Evolutionary conservation across 768 basidiomycete genomes (phyloP).

Genomic region (Boletus vinaceobasis): DNA sequence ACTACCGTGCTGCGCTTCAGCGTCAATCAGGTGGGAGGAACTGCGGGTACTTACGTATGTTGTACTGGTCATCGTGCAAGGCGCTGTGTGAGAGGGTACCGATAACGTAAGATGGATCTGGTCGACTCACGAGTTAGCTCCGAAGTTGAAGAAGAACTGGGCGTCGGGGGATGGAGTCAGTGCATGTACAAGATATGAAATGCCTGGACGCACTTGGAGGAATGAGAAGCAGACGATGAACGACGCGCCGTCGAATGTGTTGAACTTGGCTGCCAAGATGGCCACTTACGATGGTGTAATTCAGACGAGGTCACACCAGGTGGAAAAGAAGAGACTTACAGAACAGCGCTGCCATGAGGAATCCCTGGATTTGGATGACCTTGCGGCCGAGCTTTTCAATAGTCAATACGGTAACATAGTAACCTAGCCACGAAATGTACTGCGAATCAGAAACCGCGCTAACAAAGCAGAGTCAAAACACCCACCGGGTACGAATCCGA

Average conservation of each 20-base stretch:
- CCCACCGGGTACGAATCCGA: slow-evolving; percentile 76
- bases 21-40: neutral
- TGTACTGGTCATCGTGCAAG: slow-evolving; percentile 34
- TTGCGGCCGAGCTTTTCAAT: slow-evolving; percentile 75
- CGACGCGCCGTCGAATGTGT: slow-evolving; percentile 48
- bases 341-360: slow-evolving; percentile 67
- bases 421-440: slow-evolving; percentile 40
- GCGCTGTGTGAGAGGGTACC: slow-evolving; percentile 1
- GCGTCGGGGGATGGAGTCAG: neutral
- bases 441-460: neutral
- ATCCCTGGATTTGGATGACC: slow-evolving; percentile 72
- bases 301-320: neutral
- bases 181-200: neutral
- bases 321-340: slow-evolving; percentile 33
- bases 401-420: slow-evolving; percentile 64
- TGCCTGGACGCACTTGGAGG: slow-evolving; percentile 44
- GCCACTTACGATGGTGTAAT: slow-evolving; percentile 40
- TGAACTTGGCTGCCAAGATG: slow-evolving; percentile 66
- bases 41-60: slow-evolving; percentile 41
- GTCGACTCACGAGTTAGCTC: slow-evolving; percentile 57
- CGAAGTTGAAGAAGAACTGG: slow-evolving; percentile 81
- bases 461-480: neutral
- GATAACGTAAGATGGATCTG: neutral
- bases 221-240: slow-evolving; percentile 75
- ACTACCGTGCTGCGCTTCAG: slow-evolving; percentile 34